A percentile compares a stretch with the other conserved stretches of the same genome.
phyloP scores from a whole-genome alignment of 75 land plant species.

The Ceratopteris richardii region DNA sequence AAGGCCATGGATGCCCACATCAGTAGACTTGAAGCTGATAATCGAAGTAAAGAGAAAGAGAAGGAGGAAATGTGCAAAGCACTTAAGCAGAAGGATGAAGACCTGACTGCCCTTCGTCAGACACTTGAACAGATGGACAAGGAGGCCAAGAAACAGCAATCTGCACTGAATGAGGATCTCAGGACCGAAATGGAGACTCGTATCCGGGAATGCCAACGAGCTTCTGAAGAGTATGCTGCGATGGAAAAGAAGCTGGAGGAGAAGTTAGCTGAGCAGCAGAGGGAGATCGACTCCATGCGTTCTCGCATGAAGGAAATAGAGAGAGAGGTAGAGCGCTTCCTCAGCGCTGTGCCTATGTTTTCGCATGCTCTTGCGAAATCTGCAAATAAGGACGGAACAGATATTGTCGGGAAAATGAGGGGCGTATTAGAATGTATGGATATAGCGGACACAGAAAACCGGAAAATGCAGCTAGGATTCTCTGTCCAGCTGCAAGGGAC shows the following conservation, averaged over 20 bases:
- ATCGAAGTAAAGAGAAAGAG: constrained; percentile 59
- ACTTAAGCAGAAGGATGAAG: constrained; percentile 57
- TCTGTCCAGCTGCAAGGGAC: background rate
- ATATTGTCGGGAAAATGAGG: background rate
- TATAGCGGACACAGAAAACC: too few species aligned
- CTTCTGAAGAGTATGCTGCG: constrained; percentile 34
- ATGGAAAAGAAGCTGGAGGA: constrained; percentile 58
- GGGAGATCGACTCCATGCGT: constrained; percentile 57
- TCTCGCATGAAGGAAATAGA: constrained; percentile 63
- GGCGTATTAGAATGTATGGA: background rate
- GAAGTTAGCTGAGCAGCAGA: constrained; percentile 51
- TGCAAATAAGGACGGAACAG: background rate
- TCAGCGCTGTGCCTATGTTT: background rate
- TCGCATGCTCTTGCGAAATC: background rate
- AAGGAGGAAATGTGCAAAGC: constrained; percentile 43
- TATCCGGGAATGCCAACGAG: constrained; percentile 37
- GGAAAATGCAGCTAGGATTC: too few species aligned
- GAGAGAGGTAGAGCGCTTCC: constrained; percentile 30
- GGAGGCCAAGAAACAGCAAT: constrained; percentile 21
- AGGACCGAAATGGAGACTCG: constrained; percentile 37
- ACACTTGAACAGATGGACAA: constrained; percentile 37
- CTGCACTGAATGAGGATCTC: constrained; percentile 45
- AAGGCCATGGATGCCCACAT: constrained; percentile 77
- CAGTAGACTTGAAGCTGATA: constrained; percentile 60
- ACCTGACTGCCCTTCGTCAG: constrained; percentile 42